Evolutionary conservation across 2,329 filamentous ascomycete genomes (phyloP).

Genomic region (Talaromyces amestolkiae): DNA sequence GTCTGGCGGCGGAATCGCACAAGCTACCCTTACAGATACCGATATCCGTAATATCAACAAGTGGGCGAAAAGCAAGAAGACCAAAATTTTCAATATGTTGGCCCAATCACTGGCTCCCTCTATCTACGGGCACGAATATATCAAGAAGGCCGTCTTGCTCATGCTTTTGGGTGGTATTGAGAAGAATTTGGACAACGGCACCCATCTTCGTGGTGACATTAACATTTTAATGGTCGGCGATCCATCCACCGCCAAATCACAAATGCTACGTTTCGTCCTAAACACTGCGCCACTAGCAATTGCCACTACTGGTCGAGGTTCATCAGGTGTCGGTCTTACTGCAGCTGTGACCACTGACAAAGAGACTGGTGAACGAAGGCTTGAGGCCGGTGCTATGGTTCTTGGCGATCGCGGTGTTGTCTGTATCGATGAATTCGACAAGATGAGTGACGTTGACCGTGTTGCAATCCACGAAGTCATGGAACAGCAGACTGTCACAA

Average conservation of each 20-base stretch:
- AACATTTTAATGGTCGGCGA: slow-evolving; percentile 99
- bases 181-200: slow-evolving; percentile 97
- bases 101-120: slow-evolving; percentile 93
- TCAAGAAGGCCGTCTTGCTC: slow-evolving; percentile 94
- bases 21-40: slow-evolving; percentile 88
- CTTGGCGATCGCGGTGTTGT: slow-evolving; percentile 95
- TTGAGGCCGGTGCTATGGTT: slow-evolving; percentile 98
- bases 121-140: slow-evolving; percentile 94
- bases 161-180: slow-evolving; percentile 96
- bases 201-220: slow-evolving; percentile 95
- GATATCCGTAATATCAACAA: slow-evolving; percentile 99
- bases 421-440: slow-evolving; percentile 99
- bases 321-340: slow-evolving; percentile 95
- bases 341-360: slow-evolving; percentile 96
- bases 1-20: slow-evolving; percentile 87
- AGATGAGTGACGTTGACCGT: slow-evolving; percentile 97
- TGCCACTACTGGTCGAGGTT: slow-evolving; percentile 92
- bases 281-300: slow-evolving; percentile 97
- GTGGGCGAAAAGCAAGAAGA: slow-evolving; percentile 73
- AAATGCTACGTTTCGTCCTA: slow-evolving; percentile 90
- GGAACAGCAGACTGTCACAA: slow-evolving; percentile 99
- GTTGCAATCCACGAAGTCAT: slow-evolving; percentile 99
- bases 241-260: slow-evolving; percentile 97
- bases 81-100: slow-evolving; percentile 85
- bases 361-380: slow-evolving; percentile 88